These are phyloP conservation scores for Pyrenophora graminea DNA, from an alignment of 2,329 filamentous ascomycete species.

Conservation along the genomic window DNA sequence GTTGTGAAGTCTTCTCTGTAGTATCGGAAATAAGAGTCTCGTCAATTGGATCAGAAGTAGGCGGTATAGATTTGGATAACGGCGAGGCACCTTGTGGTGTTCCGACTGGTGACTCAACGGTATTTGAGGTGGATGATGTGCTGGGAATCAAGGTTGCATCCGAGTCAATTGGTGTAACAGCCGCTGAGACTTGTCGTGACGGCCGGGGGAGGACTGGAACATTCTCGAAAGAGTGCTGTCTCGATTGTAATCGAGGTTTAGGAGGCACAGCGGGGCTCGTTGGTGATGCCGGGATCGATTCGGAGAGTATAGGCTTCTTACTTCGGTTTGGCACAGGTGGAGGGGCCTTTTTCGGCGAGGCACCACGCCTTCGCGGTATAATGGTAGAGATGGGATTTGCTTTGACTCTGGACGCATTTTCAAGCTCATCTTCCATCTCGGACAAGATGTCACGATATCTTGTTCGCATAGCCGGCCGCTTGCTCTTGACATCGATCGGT, in stretches of 20 bases:
- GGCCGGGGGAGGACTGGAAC: slow-evolving; percentile 15
- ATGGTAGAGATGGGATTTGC: slow-evolving; percentile 18
- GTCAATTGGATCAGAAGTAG: slow-evolving; percentile 15
- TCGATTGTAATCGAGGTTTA: slow-evolving; percentile 20
- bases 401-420: slow-evolving; percentile 23
- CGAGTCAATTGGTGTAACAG: slow-evolving; percentile 30
- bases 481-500: slow-evolving; percentile 6
- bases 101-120: slow-evolving; percentile 5
- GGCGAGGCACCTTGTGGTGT: slow-evolving; percentile 4
- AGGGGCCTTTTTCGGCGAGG: slow-evolving; percentile 23
- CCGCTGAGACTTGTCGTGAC: slow-evolving; percentile 8
- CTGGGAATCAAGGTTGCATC: slow-evolving; percentile 32
- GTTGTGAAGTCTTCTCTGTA: slow-evolving; percentile 2
- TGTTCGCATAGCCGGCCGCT: slow-evolving; percentile 16
- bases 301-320: slow-evolving; percentile 22
- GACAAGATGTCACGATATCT: slow-evolving; percentile 34
- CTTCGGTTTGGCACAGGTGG: slow-evolving; percentile 25
- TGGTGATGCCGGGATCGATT: slow-evolving; percentile 19
- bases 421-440: slow-evolving; percentile 38
- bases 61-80: slow-evolving; percentile 3
- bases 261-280: slow-evolving; percentile 13
- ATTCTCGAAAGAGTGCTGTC: slow-evolving; percentile 23
- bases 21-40: background rate
- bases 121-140: slow-evolving; percentile 4
- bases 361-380: slow-evolving; percentile 23